These are phyloP conservation scores for Collybia mongolica DNA, from an alignment of 768 basidiomycete genomes.

Conservation along the genomic window DNA sequence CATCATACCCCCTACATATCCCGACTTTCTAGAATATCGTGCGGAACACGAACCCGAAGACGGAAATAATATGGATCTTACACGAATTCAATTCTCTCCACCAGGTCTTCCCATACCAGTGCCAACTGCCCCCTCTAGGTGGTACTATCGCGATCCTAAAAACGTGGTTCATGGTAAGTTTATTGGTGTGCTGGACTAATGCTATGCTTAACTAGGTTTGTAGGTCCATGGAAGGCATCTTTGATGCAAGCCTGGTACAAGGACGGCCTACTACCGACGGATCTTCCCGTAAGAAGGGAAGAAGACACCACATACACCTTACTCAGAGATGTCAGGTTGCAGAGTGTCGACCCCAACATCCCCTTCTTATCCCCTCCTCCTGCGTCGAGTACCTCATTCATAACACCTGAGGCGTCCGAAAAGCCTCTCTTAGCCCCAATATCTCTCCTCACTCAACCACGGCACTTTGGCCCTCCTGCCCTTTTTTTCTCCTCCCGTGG, in stretches of 20 bases:
- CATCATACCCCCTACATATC: conserved; percentile 89
- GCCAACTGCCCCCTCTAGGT: conserved; percentile 65
- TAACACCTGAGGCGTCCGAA: conserved; percentile 24
- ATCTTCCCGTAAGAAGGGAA: conserved; percentile 78
- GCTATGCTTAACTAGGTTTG: background rate
- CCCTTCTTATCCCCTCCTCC: conserved; percentile 62
- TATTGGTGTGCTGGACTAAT: background rate
- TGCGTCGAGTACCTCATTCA: conserved; percentile 8
- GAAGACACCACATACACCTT: conserved; percentile 67
- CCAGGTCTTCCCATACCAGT: conserved; percentile 77
- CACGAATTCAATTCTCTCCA: conserved; percentile 71
- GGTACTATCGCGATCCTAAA: conserved; percentile 87
- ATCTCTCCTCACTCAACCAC: conserved; percentile 75
- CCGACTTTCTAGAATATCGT: conserved; percentile 72
- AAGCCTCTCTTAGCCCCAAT: conserved; percentile 70
- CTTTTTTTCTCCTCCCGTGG: conserved; percentile 88
- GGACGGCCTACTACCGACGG: conserved; percentile 78
- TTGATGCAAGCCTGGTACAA: conserved; percentile 91
- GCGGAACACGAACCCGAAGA: conserved; percentile 59
- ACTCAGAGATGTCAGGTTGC: conserved; percentile 72
- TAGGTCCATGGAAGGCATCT: conserved; percentile 86
- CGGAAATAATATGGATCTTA: conserved; percentile 43
- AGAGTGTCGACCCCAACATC: conserved; percentile 78
- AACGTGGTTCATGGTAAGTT: conserved; percentile 71
- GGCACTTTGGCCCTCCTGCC: conserved; percentile 84